Conservation (phyloP, 352 stramenopile species). For the Phytophthora podocarpi region DNA sequence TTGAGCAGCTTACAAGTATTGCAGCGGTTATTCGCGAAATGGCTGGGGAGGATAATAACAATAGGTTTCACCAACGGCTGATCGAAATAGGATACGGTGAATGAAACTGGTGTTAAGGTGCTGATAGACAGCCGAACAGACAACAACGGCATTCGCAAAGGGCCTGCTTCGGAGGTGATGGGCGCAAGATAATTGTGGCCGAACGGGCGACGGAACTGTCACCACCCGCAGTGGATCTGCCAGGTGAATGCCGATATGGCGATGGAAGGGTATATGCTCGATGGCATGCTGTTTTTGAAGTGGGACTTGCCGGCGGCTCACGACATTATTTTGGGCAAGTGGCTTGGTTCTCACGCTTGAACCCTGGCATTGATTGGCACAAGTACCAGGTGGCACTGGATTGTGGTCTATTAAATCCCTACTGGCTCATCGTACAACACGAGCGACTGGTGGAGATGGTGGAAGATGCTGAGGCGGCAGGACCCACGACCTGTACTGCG, state of each 20-base stretch:
- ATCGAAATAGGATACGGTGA: not conserved
- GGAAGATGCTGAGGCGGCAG: not conserved
- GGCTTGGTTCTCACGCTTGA: constrained; percentile 9
- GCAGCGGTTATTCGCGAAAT: not conserved
- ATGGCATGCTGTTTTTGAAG: constrained; percentile 7
- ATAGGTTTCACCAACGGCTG: constrained; percentile 12
- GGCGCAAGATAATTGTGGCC: not conserved
- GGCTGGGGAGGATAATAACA: no score
- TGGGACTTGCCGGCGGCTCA: constrained; percentile 1
- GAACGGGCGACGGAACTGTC: constrained; percentile 1
- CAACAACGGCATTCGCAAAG: constrained; percentile 5
- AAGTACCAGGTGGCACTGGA: constrained; percentile 10
- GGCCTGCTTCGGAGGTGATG: not conserved
- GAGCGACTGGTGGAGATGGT: not conserved
- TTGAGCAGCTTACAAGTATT: constrained; percentile 1
- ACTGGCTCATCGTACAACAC: not conserved
- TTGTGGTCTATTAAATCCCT: not conserved
- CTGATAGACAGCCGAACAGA: no score
- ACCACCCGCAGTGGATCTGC: constrained; percentile 4
- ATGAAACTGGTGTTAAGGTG: no score
- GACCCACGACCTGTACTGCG: not conserved
- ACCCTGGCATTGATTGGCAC: constrained; percentile 10
- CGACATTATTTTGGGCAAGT: constrained; percentile 20
- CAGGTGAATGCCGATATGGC: constrained; percentile 6
- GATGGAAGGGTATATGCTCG: not conserved